Evolutionary conservation across 1,284 basidiomycete genomes (phyloP), one percentile per base, ranked within the genome.

Genomic region (Pseudozyma thailandica): DNA sequence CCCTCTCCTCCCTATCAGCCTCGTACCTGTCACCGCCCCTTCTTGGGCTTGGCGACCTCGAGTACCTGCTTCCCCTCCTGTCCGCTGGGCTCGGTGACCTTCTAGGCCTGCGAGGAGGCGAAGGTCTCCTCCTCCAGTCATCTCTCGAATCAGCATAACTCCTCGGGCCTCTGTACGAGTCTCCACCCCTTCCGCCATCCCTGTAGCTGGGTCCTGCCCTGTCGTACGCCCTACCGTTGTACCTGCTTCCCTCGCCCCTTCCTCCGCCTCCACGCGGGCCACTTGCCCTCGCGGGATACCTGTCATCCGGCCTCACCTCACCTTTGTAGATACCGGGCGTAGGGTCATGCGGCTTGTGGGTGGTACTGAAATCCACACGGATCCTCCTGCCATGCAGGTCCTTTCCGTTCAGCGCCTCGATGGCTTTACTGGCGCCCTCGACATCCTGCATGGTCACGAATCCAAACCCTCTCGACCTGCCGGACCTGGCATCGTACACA

Each of bases 401-500:
- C 91, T 94, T 85, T 49, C 95, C 94, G 81, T 98, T 98, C 45
- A 98, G 86, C 79, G 93, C 92, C 69, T 91, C 88, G 80, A 98
- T 92, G 83, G 92, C 94, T 42, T 89, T 86, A 26, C 88, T 86
- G 2, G 96, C 96, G 68, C 96, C 94, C 58, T 94, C 93, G 16
- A 90, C 87, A 35, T 87, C 87, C 37, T 88, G 87, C 94, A 98
- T 98, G 70, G 90, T 91, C 83, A 98, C 93, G 84, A 98, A 98
- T 37, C 94, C 95, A 77, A 98, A 98, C 82, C 94, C 96, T 72
- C 95, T 91, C 53, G 94, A 98, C 59, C 96, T 90, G 81, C 94
- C 93, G 45, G 93, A 92, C 92, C 94, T 87, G 84, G 97, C 94
- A 84, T 98, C 95, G 83, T 98, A 98, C n/a, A 98, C 96, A 74